These are phyloP conservation scores for Steccherinum ochraceum DNA, from an alignment of 768 basidiomycete species.

Conservation along the genomic window DNA sequence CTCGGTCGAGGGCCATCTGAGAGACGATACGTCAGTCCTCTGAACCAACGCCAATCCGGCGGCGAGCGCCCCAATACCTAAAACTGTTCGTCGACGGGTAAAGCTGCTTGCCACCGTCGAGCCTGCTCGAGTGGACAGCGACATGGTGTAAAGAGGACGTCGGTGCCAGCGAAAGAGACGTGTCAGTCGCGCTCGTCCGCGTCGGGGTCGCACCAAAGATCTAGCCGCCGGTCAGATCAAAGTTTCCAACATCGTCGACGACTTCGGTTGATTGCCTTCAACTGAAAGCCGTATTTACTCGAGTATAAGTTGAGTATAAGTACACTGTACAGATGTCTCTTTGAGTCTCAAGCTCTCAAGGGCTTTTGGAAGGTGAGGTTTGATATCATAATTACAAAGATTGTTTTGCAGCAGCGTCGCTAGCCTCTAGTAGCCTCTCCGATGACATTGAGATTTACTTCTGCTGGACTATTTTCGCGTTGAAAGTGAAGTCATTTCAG, in stretches of 20 bases:
- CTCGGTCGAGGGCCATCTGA: conserved; percentile 10
- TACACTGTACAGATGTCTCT: no score
- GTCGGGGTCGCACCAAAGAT: not conserved
- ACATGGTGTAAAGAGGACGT: conserved; percentile 3
- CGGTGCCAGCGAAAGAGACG: not conserved
- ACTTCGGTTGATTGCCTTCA: no score
- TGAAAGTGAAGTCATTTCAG: no score
- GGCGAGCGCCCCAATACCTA: conserved; percentile 12
- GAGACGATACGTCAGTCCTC: conserved; percentile 10
- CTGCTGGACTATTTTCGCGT: no score
- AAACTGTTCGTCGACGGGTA: conserved; percentile 1
- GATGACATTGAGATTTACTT: no score
- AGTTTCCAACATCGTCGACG: not conserved
- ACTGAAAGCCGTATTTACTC: no score
- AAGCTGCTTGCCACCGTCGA: not conserved
- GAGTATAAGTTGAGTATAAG: no score
- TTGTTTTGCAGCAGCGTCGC: no score
- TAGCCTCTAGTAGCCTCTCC: no score
- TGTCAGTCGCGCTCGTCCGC: not conserved
- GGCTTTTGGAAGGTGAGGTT: no score
- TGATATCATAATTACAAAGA: no score
- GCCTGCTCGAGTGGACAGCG: conserved; percentile 8
- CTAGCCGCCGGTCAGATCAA: not conserved
- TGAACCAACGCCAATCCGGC: conserved; percentile 3
- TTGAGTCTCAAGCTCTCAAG: no score